Evolutionary conservation across 73 alveolate genomes (phyloP).

Genomic region (Paramecium biaurelia): DNA sequence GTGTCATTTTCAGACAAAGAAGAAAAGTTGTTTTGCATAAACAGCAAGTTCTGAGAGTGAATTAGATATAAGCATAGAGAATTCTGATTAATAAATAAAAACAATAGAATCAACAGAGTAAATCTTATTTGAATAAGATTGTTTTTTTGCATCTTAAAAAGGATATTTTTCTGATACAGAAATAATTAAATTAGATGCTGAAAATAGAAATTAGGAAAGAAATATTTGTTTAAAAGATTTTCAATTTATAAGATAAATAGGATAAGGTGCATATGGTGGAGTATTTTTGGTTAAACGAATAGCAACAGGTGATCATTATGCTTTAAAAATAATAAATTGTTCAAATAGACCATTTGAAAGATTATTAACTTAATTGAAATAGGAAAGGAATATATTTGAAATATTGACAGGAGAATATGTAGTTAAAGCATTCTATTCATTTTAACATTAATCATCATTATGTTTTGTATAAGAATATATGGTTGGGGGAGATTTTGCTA

Average conservation of each 20-base stretch:
- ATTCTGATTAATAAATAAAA: not conserved
- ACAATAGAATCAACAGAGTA: not conserved
- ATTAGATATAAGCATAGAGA: not conserved
- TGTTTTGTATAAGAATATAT: constrained; percentile 47
- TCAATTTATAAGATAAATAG: constrained; percentile 43
- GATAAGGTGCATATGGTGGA: constrained; percentile 76
- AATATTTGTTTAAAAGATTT: constrained; percentile 38
- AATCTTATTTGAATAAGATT: constrained; percentile 1
- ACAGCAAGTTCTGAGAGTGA: constrained; percentile 34
- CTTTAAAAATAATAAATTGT: constrained; percentile 69
- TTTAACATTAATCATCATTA: constrained; percentile 27
- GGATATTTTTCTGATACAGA: constrained; percentile 53
- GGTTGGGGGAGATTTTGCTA: constrained; percentile 67
- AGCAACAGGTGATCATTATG: constrained; percentile 69
- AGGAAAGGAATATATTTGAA: constrained; percentile 45
- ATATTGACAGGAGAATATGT: constrained; percentile 24
- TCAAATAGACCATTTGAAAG: constrained; percentile 32
- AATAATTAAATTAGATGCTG: constrained; percentile 38
- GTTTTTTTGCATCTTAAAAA: constrained; percentile 55
- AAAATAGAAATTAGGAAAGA: constrained; percentile 12
- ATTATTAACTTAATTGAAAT: constrained; percentile 13
- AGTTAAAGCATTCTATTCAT: constrained; percentile 33
- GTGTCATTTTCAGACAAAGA: not conserved
- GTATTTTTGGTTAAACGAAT: constrained; percentile 63
- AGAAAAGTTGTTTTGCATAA: constrained; percentile 27